Base-by-base conservation (phyloP, 192 early-diverging fungal species). In the Mortierella alpina region DNA sequence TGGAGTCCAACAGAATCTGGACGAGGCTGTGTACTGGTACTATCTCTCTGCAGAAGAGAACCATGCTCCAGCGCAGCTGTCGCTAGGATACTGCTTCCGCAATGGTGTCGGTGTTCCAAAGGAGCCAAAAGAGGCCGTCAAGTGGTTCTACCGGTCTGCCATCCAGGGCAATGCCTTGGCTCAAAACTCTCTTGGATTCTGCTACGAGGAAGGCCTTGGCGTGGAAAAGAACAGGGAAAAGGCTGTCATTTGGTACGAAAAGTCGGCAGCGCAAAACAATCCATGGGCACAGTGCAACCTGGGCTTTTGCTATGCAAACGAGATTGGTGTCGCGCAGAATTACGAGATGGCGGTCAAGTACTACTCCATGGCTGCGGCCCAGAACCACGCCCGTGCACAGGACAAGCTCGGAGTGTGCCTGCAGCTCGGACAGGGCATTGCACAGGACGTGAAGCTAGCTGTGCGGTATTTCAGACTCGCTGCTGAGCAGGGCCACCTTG, bases 231-330 rank as follows among this genome's bases (percentile, higher is more conserved):
- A 90, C 69, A 59, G 72, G 14, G 69, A 83, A 46, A 85, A 89
- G 72, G 91, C 95, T 11, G 83, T 92, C 2, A 73, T 87, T 47
- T 89, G 93, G 83, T 89, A 94, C 62, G 77, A 89, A 18, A 83
- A 86, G 59, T 89, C 94, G 14, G 92, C 94, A 4, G 76, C 91
- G 48, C 84, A 91, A 59, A 89, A 91, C 65, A 92, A 94, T 73
- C 90, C 94, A 8, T 91, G 91, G 91, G 93, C 95, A 10, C 93
- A 96, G 70, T 94, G 92, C 82, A 95, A 94, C 68, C 85, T 95
- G 18, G 95, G 92, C 4, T 92, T 87, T 63, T 95, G 94, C 71
- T 89, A 91, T 64, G 89, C 91, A 41, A 93, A 88, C 68, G 95
- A 93, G 13, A 85, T 94, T 53, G 95, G 95, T 17, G 87, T 92